Conservation (phyloP, 2,329 filamentous ascomycete species). For the Aspergillus eucalypticola region DNA sequence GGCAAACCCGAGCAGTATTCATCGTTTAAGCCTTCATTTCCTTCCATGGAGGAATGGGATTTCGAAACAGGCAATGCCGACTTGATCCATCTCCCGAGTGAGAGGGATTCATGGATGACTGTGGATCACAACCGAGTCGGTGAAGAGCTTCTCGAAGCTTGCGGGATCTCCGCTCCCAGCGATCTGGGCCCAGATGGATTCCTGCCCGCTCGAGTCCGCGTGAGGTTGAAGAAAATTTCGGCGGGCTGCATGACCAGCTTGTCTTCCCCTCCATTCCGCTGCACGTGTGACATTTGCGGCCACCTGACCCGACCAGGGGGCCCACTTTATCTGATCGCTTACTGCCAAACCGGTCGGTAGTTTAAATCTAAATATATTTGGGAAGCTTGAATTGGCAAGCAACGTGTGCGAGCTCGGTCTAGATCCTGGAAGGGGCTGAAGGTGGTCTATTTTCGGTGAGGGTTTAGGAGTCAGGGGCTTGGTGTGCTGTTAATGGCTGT, state of each 20-base stretch:
- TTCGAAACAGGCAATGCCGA: not conserved
- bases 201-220: not conserved
- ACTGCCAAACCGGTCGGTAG: not conserved
- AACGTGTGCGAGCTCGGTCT: too few species aligned
- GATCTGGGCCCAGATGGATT: not conserved
- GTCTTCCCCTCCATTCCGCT: not conserved
- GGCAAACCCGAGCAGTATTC: not conserved
- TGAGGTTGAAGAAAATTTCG: constrained; percentile 5
- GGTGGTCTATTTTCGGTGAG: too few species aligned
- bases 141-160: not conserved
- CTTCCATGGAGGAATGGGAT: too few species aligned
- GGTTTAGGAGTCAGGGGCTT: too few species aligned
- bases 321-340: not conserved
- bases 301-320: not conserved
- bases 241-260: not conserved
- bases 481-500: too few species aligned
- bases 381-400: too few species aligned
- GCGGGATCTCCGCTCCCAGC: not conserved
- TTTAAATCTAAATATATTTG: constrained; percentile 2
- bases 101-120: not conserved
- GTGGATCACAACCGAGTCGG: not conserved
- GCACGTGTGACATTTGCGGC: not conserved
- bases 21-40: not conserved
- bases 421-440: too few species aligned
- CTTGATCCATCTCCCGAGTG: not conserved